These are phyloP conservation scores for Coniella vitis DNA, from an alignment of 2,329 filamentous ascomycete genomes.

Conservation along the genomic window DNA sequence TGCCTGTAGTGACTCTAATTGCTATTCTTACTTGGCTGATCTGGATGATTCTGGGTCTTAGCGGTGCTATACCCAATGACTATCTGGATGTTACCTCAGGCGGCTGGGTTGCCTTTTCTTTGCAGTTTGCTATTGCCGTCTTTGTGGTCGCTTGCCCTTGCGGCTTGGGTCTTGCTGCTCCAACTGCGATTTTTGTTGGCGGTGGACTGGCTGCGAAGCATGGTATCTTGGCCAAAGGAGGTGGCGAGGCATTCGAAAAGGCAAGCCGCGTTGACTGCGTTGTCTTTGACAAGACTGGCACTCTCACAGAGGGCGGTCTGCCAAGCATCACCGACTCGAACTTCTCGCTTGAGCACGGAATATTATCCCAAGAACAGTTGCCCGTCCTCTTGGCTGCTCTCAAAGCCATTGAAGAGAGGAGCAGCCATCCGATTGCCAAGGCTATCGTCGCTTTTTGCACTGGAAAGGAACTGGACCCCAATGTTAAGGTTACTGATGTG, in stretches of 20 bases:
- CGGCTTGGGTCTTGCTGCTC: constrained; percentile 75
- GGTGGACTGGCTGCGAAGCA: constrained; percentile 71
- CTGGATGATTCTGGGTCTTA: constrained; percentile 61
- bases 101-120: constrained; percentile 66
- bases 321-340: constrained; percentile 57
- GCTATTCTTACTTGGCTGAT: constrained; percentile 65
- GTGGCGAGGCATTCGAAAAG: constrained; percentile 80
- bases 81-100: constrained; percentile 50
- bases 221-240: constrained; percentile 77
- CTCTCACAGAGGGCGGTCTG: constrained; percentile 66
- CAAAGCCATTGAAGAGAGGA: constrained; percentile 60
- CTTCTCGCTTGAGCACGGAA: constrained; percentile 29
- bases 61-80: constrained; percentile 47
- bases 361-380: constrained; percentile 20
- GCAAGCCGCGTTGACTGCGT: constrained; percentile 71
- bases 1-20: constrained; percentile 62
- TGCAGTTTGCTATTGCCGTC: constrained; percentile 78
- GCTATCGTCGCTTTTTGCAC: constrained; percentile 60
- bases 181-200: constrained; percentile 79
- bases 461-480: constrained; percentile 21
- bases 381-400: constrained; percentile 44
- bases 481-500: constrained; percentile 33
- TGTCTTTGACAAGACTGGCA: constrained; percentile 86
- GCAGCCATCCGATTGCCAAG: constrained; percentile 67
- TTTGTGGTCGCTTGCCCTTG: constrained; percentile 86